Base-by-base conservation (phyloP, 1,284 basidiomycete genomes). In the Sanghuangporus sanghuang region DNA sequence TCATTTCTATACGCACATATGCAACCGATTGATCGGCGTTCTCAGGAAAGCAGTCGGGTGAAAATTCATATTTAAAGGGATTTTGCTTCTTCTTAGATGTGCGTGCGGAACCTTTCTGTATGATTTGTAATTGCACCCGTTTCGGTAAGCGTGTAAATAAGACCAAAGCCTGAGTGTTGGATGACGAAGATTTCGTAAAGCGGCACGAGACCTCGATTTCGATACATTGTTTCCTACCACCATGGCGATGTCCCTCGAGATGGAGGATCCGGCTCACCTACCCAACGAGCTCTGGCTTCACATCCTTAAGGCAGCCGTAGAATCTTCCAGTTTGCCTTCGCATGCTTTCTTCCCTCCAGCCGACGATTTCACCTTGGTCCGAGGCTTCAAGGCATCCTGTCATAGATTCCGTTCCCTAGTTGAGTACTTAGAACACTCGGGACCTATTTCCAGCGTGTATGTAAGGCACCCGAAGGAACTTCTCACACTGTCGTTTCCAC, bases 271-370 rank as follows among this genome's bases (percentile, higher is more conserved):
- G 5, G 14, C 11, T 3, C 18, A 16, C 27, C 54, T 62, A 4
- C 54, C 61, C 8, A 48, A n/a, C 27, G 61, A 62, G 27, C 52
- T 62, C 27, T 62, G 54, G 61, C 16, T 56, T 9, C 14, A 14
- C n/a, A 56, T 62, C 40, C 52, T 57, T 42, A 39, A 23, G 21
- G 16, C 42, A 38, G 60, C 60, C 18, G 52, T 62, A 23, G 35
- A 35, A 35, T 27, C 39, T 2, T 18, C 49, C 8, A 44, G 49
- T 12, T 46, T 38, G 39, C 50, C 32, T 38, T 32, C 32, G 18
- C 16, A 57, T 50, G 32, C 40, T 9, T 62, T 62, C 53, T 57
- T 62, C 36, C 61, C 61, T 23, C 60, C 60, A 9, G 23, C 9
- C 11, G 42, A 56, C 40, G 42, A 62, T 50, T 56, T 62, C 42